A percentile compares a stretch with the other conserved stretches of the same genome.
Conservation (phyloP, 2,329 filamentous ascomycete species). For the Penicillium sp. region DNA sequence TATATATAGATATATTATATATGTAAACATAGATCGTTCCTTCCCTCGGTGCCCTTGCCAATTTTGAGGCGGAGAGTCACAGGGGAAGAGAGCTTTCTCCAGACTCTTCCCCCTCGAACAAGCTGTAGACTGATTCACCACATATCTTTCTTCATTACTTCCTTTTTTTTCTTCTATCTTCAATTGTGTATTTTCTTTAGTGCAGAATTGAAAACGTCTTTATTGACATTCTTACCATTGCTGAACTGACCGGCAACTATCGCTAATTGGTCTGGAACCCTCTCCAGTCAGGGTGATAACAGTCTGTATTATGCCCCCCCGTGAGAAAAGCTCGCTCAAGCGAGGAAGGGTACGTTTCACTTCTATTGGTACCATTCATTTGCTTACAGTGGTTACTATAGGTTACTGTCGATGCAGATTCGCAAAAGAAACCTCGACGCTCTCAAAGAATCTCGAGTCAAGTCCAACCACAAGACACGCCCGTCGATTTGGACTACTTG, state of each 20-base stretch:
- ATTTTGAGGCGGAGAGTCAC: conserved; percentile 5
- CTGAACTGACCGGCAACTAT: conserved; percentile 1
- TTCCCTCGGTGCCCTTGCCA: background rate
- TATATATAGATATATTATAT: background rate
- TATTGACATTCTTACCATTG: background rate
- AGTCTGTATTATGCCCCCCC: conserved; percentile 45
- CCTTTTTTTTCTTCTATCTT: background rate
- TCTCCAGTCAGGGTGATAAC: conserved; percentile 10
- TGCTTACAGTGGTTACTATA: conserved; percentile 42
- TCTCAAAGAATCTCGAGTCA: conserved; percentile 70
- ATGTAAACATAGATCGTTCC: background rate
- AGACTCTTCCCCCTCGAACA: background rate
- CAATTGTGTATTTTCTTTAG: background rate
- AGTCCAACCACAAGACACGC: conserved; percentile 55
- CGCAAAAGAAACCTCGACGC: conserved; percentile 75
- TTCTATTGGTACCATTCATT: conserved; percentile 19
- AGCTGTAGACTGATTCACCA: background rate
- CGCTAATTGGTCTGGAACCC: conserved; percentile 20
- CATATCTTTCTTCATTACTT: background rate
- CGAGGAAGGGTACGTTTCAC: conserved; percentile 64
- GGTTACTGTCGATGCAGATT: conserved; percentile 65
- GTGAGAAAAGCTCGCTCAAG: conserved; percentile 82
- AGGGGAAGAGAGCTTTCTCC: background rate
- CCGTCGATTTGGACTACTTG: conserved; percentile 66
- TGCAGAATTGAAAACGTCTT: background rate